A percentile compares a stretch with the other conserved stretches of the same genome.
Evolutionary conservation across 139 green algal genomes (phyloP).

Genomic region (Chlamydomonas schloesseri): DNA sequence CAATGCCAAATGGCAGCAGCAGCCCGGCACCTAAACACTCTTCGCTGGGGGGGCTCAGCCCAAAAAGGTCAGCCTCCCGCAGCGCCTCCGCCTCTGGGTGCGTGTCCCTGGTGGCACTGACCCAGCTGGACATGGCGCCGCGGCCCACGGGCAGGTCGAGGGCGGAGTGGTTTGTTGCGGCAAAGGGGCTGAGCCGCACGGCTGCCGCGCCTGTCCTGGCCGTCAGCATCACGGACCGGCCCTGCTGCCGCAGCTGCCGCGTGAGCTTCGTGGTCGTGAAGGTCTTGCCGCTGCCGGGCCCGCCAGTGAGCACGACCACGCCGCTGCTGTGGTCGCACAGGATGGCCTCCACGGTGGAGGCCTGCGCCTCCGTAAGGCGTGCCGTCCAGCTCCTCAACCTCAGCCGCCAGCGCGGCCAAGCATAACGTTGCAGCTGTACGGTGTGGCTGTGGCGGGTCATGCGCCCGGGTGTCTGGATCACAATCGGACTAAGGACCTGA

Average conservation of each 20-base stretch:
- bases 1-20: too few species aligned
- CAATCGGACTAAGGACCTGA: too few species aligned
- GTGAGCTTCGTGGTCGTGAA: conserved; percentile 8
- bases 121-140: not conserved
- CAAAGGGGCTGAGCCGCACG: not conserved
- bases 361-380: not conserved
- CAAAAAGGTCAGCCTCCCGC: not conserved
- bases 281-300: not conserved
- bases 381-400: not conserved
- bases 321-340: not conserved
- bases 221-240: not conserved
- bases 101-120: not conserved
- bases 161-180: not conserved
- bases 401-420: not conserved
- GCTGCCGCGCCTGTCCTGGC: conserved; percentile 11
- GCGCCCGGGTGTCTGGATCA: too few species aligned
- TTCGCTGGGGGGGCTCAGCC: too few species aligned
- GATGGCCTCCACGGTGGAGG: not conserved
- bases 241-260: not conserved
- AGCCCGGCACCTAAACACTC: too few species aligned
- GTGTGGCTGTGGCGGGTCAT: too few species aligned
- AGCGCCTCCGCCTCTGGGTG: not conserved
- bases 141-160: not conserved
- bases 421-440: too few species aligned
- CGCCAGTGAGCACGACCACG: not conserved